Conservation (phyloP, 495 filamentous ascomycete genomes). For the Tuber microsphaerosporum region DNA sequence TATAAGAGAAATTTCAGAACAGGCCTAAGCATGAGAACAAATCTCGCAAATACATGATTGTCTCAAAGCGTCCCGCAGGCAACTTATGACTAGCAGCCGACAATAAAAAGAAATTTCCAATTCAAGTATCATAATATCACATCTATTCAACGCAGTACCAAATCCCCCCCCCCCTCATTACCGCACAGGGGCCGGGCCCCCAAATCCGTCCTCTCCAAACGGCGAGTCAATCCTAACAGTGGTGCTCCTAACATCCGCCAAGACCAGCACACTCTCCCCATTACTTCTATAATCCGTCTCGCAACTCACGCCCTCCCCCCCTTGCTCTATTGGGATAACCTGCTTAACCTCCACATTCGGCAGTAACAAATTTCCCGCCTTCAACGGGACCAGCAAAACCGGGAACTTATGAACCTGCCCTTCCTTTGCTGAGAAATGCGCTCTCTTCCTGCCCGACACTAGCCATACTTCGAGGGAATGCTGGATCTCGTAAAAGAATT, state of each 20-base stretch:
- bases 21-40: neutral
- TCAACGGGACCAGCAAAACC: conserved; percentile 69
- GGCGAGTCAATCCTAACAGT: conserved; percentile 40
- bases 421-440: conserved; percentile 60
- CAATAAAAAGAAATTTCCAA: neutral
- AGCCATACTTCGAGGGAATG: conserved; percentile 73
- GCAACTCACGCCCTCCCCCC: conserved; percentile 44
- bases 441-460: conserved; percentile 69
- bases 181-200: conserved; percentile 16
- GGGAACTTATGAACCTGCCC: conserved; percentile 50
- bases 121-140: neutral
- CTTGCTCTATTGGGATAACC: conserved; percentile 33
- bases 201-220: conserved; percentile 29
- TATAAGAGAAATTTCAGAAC: neutral
- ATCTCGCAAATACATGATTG: neutral
- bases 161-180: neutral
- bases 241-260: conserved; percentile 60
- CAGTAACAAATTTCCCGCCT: conserved; percentile 65
- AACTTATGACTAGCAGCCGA: neutral
- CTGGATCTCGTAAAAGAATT: conserved; percentile 78
- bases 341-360: conserved; percentile 68
- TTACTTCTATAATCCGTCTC: conserved; percentile 75
- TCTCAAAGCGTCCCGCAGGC: neutral
- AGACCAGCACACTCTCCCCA: conserved; percentile 67
- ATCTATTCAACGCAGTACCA: neutral